Evolutionary conservation across 768 basidiomycete genomes (phyloP).

Genomic region (Heimioporus sp.): DNA sequence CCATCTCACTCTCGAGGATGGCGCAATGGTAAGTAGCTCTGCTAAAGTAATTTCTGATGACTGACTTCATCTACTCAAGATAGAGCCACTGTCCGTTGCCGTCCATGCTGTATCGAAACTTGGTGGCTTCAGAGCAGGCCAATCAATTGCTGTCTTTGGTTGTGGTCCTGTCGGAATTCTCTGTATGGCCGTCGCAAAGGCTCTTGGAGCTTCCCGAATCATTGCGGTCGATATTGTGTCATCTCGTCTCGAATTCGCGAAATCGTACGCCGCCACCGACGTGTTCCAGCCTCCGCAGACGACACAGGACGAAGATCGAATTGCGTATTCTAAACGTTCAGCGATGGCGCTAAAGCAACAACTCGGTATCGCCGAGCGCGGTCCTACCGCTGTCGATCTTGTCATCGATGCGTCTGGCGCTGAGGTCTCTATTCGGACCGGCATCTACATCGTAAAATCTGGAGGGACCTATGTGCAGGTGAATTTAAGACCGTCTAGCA

Average conservation of each 20-base stretch:
- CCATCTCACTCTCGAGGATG: slow-evolving; percentile 87
- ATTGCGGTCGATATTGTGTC: slow-evolving; percentile 82
- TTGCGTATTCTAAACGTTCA: slow-evolving; percentile 71
- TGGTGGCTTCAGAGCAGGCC: slow-evolving; percentile 67
- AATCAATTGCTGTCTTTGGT: slow-evolving; percentile 83
- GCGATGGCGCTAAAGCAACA: slow-evolving; percentile 62
- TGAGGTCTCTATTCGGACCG: slow-evolving; percentile 89
- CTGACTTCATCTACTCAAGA: slow-evolving; percentile 42
- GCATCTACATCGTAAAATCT: slow-evolving; percentile 66
- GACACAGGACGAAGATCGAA: slow-evolving; percentile 62
- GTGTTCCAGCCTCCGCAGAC: slow-evolving; percentile 59
- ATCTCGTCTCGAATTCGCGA: slow-evolving; percentile 82
- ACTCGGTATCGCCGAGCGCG: slow-evolving; percentile 70
- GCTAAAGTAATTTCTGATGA: neutral
- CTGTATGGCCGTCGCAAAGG: slow-evolving; percentile 95
- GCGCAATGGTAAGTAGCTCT: slow-evolving; percentile 71
- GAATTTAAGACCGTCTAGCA: slow-evolving; percentile 5
- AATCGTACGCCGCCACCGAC: slow-evolving; percentile 80
- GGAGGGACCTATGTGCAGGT: slow-evolving; percentile 78
- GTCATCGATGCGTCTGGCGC: slow-evolving; percentile 93
- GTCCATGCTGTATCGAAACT: slow-evolving; percentile 84
- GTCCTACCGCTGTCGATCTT: slow-evolving; percentile 71
- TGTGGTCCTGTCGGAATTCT: slow-evolving; percentile 88
- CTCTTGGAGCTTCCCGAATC: slow-evolving; percentile 80
- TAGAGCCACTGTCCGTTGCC: slow-evolving; percentile 93